phyloP scores from a whole-genome alignment of 176 grass and related monocot species.

The Musa beccarii region DNA sequence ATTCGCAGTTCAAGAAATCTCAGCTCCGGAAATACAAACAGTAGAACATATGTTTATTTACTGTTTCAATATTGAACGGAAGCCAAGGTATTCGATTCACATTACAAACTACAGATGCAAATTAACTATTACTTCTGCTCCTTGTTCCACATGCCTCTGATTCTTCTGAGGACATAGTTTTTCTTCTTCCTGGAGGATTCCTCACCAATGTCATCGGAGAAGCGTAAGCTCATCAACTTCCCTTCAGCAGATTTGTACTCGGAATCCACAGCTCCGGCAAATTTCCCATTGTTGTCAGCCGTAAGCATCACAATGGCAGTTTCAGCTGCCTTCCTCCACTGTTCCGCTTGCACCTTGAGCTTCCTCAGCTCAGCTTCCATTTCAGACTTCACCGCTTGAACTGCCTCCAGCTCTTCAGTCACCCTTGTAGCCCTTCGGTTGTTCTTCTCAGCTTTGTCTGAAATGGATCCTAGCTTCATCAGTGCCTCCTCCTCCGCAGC shows the following conservation, averaged over 20 bases:
- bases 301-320: conserved; percentile 76
- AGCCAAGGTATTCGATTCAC: not conserved
- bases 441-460: conserved; percentile 20
- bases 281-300: too few relatives aligned
- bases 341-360: conserved; percentile 84
- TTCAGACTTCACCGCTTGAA: conserved; percentile 36
- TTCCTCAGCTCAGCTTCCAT: conserved; percentile 70
- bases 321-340: conserved; percentile 95
- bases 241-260: conserved; percentile 29
- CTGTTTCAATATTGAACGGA: not conserved
- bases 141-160: conserved; percentile 98
- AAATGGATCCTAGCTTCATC: conserved; percentile 19
- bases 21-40: too few relatives aligned
- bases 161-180: conserved; percentile 68
- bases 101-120: not conserved
- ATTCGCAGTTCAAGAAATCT: too few relatives aligned
- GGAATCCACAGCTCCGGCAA: not conserved
- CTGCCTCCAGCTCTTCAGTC: conserved; percentile 23
- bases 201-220: conserved; percentile 53
- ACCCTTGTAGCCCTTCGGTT: not conserved
- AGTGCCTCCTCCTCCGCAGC: not conserved
- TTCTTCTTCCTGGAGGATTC: conserved; percentile 68
- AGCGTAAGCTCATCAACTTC: conserved; percentile 43
- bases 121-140: conserved; percentile 1
- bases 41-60: not conserved